phyloP scores from a whole-genome alignment of 805 yeast species.

The Yamadazyma sp. region DNA sequence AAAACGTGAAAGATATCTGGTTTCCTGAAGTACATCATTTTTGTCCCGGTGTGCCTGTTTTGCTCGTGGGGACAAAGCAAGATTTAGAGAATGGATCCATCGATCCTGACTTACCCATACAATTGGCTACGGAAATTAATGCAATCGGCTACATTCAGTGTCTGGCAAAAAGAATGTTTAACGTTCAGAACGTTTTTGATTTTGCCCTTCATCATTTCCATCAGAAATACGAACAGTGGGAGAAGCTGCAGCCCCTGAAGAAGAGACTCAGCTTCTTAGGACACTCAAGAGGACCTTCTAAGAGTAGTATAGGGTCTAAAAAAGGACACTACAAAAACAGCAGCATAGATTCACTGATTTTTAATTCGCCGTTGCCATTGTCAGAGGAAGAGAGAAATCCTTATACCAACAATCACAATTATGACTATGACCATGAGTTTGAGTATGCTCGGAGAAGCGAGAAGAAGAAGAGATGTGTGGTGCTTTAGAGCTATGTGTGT shows the following conservation, averaged over 20 bases:
- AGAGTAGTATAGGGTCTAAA: slow-evolving; percentile 22
- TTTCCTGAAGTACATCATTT: slow-evolving; percentile 81
- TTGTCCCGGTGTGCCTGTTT: slow-evolving; percentile 75
- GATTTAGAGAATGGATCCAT: slow-evolving; percentile 47
- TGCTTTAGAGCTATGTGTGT: too few species aligned
- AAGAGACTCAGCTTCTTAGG: slow-evolving; percentile 38
- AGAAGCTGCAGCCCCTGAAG: slow-evolving; percentile 25
- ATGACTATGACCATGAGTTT: slow-evolving; percentile 40
- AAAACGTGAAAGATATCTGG: slow-evolving; percentile 80
- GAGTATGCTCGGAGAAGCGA: slow-evolving; percentile 37
- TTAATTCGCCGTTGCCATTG: slow-evolving; percentile 45
- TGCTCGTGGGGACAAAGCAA: slow-evolving; percentile 80
- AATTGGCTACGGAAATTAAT: slow-evolving; percentile 57
- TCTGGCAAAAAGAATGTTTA: slow-evolving; percentile 69
- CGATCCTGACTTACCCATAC: slow-evolving; percentile 50
- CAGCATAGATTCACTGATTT: slow-evolving; percentile 36
- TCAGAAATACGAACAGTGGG: slow-evolving; percentile 39
- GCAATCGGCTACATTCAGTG: slow-evolving; percentile 77
- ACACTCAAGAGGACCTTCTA: slow-evolving; percentile 24
- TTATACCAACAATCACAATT: slow-evolving; percentile 20
- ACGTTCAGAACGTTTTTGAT: slow-evolving; percentile 68
- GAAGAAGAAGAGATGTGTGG: slow-evolving; percentile 33
- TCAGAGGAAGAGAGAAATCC: slow-evolving; percentile 42
- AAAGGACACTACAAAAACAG: slow-evolving; percentile 39
- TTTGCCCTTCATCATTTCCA: slow-evolving; percentile 51